phyloP scores from a whole-genome alignment of 306 rosid genomes.

The Gynostemma pentaphyllum region DNA sequence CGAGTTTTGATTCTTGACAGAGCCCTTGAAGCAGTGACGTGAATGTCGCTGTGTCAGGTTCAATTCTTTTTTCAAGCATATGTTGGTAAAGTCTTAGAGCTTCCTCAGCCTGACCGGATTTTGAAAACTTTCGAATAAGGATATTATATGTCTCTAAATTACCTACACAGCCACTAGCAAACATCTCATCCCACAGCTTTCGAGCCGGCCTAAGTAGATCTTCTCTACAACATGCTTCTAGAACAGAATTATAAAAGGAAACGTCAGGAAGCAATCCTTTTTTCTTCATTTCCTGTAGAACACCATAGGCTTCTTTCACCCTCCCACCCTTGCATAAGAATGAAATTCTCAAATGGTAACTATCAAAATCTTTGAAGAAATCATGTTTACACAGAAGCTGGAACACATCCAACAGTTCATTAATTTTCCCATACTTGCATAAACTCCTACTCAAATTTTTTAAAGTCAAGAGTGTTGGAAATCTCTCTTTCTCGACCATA shows the following conservation, averaged over 20 bases:
- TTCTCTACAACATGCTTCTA: constrained; percentile 83
- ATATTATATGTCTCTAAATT: constrained; percentile 71
- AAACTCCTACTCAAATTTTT: constrained; percentile 55
- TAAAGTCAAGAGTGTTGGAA: constrained; percentile 50
- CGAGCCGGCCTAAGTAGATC: constrained; percentile 74
- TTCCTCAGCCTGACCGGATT: constrained; percentile 62
- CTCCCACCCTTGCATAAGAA: constrained; percentile 63
- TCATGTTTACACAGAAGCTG: constrained; percentile 26
- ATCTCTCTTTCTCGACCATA: constrained; percentile 58
- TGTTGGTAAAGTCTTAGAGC: constrained; percentile 55
- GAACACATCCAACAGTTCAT: constrained; percentile 55
- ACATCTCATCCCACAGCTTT: constrained; percentile 97
- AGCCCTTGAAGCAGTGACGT: constrained; percentile 60
- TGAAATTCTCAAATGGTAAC: constrained; percentile 62
- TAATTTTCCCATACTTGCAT: constrained; percentile 39
- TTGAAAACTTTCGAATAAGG: constrained; percentile 51
- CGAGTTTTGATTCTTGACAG: constrained; percentile 43
- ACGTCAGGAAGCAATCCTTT: constrained; percentile 53
- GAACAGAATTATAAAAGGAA: constrained; percentile 49
- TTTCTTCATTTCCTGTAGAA: constrained; percentile 74
- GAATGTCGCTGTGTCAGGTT: constrained; percentile 53
- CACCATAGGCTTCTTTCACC: constrained; percentile 69
- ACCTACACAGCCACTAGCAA: constrained; percentile 56
- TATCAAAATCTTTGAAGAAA: constrained; percentile 54
- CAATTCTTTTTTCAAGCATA: constrained; percentile 54